phyloP scores from a whole-genome alignment of 1,139 yeast species.

The Pneumocystis sp. region DNA sequence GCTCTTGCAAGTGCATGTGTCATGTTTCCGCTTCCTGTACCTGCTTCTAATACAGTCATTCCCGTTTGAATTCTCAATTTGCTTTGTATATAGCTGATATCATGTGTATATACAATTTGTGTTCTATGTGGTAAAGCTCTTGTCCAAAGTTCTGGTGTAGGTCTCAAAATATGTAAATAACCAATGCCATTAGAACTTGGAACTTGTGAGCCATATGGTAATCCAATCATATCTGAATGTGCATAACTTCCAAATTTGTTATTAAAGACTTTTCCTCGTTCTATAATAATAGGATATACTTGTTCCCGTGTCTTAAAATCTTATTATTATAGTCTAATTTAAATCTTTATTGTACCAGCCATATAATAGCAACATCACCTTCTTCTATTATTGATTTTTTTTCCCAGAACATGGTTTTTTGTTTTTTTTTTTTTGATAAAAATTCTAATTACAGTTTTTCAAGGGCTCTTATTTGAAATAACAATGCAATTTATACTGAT shows the following conservation, averaged over 20 bases:
- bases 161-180: slow-evolving; percentile 72
- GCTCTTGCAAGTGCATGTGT: slow-evolving; percentile 78
- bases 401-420: neutral
- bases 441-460: neutral
- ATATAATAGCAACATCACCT: neutral
- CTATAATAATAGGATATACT: slow-evolving; percentile 57
- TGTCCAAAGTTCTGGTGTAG: slow-evolving; percentile 95
- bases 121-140: slow-evolving; percentile 90
- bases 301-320: slow-evolving; percentile 41
- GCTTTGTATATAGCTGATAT: slow-evolving; percentile 78
- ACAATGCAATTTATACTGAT: neutral
- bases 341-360: neutral
- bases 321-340: neutral
- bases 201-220: slow-evolving; percentile 72
- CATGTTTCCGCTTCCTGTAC: slow-evolving; percentile 94
- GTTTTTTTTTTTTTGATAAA: neutral
- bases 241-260: slow-evolving; percentile 83
- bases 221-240: slow-evolving; percentile 70
- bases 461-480: neutral
- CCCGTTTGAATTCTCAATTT: slow-evolving; percentile 61
- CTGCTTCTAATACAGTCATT: slow-evolving; percentile 80
- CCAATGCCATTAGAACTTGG: slow-evolving; percentile 69
- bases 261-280: slow-evolving; percentile 42
- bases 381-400: neutral
- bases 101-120: slow-evolving; percentile 93